Base-by-base conservation (phyloP, 2,329 filamentous ascomycete species). In the Gremmenia infestans region DNA sequence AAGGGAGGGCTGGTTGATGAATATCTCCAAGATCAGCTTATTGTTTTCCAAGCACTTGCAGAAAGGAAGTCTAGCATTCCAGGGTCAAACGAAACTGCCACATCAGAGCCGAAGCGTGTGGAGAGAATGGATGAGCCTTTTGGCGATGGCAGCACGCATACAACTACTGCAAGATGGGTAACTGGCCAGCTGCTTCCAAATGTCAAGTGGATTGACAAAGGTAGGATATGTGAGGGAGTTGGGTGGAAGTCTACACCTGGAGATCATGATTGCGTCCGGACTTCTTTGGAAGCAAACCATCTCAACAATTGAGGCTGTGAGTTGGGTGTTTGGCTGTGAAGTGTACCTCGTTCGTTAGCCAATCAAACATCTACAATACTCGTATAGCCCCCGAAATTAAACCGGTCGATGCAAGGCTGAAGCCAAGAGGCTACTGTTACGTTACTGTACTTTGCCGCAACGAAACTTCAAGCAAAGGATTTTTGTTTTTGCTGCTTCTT, bases 131-230 rank as follows among this genome's bases (percentile, higher is more conserved):
- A 72, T 14, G 70, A 74, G 55, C 81, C 81, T 0, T 83, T 84
- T 63, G 81, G 82, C 0, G 72, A 81, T 53, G 82, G 82, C 0
- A 80, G 76, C 48, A 70, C 73, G 59, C 82, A 86, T 60, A 75
- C 82, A 0, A 76, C 74, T 43, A 86, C 83, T n/a, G 82, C 80
- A 14, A 73, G 82, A 58, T 86, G 82, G 81, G 78, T 86, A 22
- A 74, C 73, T 1, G 74, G 76, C 32, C 71, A 81, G 64, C 59
- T 86, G 39, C 59, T 85, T 17, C 77, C 80, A 0, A 60, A 60
- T 1, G 71, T 77, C 0, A 69, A 71, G 52, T 84, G 80, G 73
- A 81, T 75, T 58, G 74, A 79, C 56, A 74, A 75, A 32, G 81
- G 81, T 0, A 72, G 72, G 2, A 55, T 79, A 4, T 80, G 79